Evolutionary conservation across 495 filamentous ascomycete species (phyloP), one percentile per base, ranked within the genome.

Genomic region (Hyphodiscus hymeniophilus): DNA sequence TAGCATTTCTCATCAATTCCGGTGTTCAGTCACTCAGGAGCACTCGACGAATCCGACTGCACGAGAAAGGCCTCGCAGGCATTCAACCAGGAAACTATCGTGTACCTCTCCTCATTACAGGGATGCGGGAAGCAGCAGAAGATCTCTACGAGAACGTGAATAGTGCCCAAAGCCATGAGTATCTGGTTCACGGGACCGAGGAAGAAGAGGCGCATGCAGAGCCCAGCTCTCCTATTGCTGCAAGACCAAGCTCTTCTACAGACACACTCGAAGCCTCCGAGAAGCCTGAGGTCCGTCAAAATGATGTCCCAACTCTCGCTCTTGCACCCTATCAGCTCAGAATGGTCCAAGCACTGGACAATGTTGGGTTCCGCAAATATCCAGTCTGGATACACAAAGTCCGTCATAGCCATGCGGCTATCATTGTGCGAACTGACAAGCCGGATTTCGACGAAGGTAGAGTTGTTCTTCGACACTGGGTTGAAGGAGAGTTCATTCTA

Each of bases 371-470:
- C 66, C 75, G 73, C 16, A 96, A 92, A 64, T 91, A 85, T 64
- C 81, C 79, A 0, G 86, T 95, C 3, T 81, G 85, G 66, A 96
- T 98, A 33, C 87, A 94, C 39, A 81, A 89, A 2, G 74, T 75
- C 34, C 61, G 71, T 24, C 89, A 95, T 58, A 84, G 73, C 38
- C 92, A 98, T 62, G 92, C 91, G 0, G 91, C 91, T 1, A 94
- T 98, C 43, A 84, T 98, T 57, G 78, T 91, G 23, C 73, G 92
- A 44, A 73, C 60, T 50, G 68, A 78, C 15, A 78, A 76, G 60
- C 60, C 69, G 46, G 67, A 60, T 7, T 92, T 85, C 54, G 66
- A 70, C 3, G 90, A 96, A 65, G 92, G 91, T 2, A 76, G 74
- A 58, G 62, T 85, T 22, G 89, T 95, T 24, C 66, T 91, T 38